Evolutionary conservation across 202 grass and related monocot species (phyloP).

Genomic region (Zoysia matrella): DNA sequence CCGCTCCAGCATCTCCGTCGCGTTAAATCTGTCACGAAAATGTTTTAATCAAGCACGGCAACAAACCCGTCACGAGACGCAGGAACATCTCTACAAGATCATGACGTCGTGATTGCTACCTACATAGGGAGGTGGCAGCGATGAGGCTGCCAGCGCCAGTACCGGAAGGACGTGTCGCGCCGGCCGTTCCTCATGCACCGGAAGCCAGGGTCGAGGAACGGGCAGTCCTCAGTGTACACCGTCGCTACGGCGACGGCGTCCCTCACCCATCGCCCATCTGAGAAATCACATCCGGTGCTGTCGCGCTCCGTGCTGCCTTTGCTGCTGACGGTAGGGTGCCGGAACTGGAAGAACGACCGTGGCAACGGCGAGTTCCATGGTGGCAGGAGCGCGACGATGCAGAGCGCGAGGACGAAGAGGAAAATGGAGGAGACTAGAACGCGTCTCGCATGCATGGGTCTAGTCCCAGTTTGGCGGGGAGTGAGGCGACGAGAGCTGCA

Average conservation of each 20-base stretch:
- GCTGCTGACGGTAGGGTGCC: not conserved
- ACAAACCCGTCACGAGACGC: not conserved
- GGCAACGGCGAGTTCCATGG: not conserved
- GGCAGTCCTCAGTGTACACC: conserved; percentile 64
- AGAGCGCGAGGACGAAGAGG: conserved; percentile 35
- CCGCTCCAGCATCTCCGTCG: conserved; percentile 76
- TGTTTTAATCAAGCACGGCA: not conserved
- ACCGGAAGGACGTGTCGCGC: conserved; percentile 39
- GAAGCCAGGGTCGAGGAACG: conserved; percentile 81
- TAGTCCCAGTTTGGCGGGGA: not conserved
- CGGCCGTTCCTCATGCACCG: conserved; percentile 66
- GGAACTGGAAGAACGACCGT: conserved; percentile 4
- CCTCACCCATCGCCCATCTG: conserved; percentile 63
- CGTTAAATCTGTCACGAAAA: conserved; percentile 57
- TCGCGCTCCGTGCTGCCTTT: not conserved
- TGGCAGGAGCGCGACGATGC: conserved; percentile 1
- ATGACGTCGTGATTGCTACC: not conserved
- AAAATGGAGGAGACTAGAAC: conserved; percentile 26
- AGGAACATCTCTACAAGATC: not conserved
- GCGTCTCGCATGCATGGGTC: conserved; percentile 40
- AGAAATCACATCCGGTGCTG: conserved; percentile 49
- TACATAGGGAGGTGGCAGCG: conserved; percentile 65
- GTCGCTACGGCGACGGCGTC: not conserved
- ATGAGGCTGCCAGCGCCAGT: conserved; percentile 65
- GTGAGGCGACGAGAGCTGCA: not conserved